Percentiles rank a stretch among this genome's conserved stretches.
Evolutionary conservation across 495 filamentous ascomycete genomes (phyloP).

Genomic region (Lasiosphaeria hispida): DNA sequence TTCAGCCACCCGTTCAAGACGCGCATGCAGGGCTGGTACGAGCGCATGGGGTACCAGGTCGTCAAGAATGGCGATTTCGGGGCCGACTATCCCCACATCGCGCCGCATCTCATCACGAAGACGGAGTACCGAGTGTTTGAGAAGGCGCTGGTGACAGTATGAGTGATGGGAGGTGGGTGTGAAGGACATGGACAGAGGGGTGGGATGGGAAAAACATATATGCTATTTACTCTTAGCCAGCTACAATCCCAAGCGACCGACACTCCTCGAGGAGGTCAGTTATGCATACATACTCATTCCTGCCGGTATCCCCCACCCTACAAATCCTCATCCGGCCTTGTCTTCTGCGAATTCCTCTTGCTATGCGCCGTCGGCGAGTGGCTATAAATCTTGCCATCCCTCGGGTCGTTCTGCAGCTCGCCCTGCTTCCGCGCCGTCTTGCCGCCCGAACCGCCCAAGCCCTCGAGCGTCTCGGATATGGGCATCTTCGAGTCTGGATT

Average conservation of each 20-base stretch:
- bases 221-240: no score
- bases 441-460: slow-evolving; percentile 18
- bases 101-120: slow-evolving; percentile 7
- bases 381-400: slow-evolving; percentile 13
- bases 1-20: slow-evolving; percentile 12
- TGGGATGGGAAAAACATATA: not conserved
- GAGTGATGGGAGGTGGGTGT: not conserved
- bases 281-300: no score
- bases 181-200: not conserved
- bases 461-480: slow-evolving; percentile 23
- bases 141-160: slow-evolving; percentile 11
- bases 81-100: not conserved
- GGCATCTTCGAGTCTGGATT: not conserved
- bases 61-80: slow-evolving; percentile 12
- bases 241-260: no score
- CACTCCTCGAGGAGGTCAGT: no score
- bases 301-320: not conserved
- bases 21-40: slow-evolving; percentile 13
- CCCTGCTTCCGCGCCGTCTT: slow-evolving; percentile 5
- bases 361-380: not conserved
- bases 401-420: slow-evolving; percentile 13
- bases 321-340: not conserved
- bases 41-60: slow-evolving; percentile 15
- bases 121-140: slow-evolving; percentile 14
- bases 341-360: slow-evolving; percentile 20